Conservation (phyloP, 805 yeast genomes). For the Pichia kluyveri region DNA sequence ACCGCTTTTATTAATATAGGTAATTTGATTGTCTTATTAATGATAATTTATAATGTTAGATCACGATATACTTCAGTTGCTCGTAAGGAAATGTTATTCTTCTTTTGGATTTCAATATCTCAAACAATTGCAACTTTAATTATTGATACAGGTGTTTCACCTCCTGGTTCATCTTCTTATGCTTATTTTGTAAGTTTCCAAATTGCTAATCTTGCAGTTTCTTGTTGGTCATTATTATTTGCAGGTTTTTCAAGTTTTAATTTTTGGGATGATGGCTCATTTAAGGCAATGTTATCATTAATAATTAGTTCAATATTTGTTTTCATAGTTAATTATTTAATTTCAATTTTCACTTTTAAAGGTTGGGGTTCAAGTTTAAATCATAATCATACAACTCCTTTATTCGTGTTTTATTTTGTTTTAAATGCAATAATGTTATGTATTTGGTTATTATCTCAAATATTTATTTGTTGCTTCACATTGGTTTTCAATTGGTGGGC, state of each 20-base stretch:
- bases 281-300: constrained; percentile 47
- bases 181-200: constrained; percentile 82
- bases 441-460: constrained; percentile 57
- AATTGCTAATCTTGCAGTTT: constrained; percentile 61
- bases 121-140: constrained; percentile 59
- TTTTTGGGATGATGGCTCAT: constrained; percentile 91
- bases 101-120: constrained; percentile 51
- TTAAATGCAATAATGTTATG: constrained; percentile 60
- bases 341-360: constrained; percentile 66
- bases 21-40: constrained; percentile 50
- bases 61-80: constrained; percentile 93
- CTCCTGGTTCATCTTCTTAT: constrained; percentile 69
- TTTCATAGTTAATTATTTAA: constrained; percentile 57
- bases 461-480: constrained; percentile 56
- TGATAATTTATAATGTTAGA: constrained; percentile 70
- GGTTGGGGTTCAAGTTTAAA: constrained; percentile 47
- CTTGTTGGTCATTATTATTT: constrained; percentile 58
- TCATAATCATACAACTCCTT: constrained; percentile 46
- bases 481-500: constrained; percentile 75
- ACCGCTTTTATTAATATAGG: constrained; percentile 80
- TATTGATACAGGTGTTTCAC: constrained; percentile 88
- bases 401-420: constrained; percentile 64
- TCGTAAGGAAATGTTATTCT: constrained; percentile 71
- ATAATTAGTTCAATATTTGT: constrained; percentile 44
- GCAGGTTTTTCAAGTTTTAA: constrained; percentile 81